Conservation (phyloP, 768 basidiomycete species). For the Trametopsis cervina region DNA sequence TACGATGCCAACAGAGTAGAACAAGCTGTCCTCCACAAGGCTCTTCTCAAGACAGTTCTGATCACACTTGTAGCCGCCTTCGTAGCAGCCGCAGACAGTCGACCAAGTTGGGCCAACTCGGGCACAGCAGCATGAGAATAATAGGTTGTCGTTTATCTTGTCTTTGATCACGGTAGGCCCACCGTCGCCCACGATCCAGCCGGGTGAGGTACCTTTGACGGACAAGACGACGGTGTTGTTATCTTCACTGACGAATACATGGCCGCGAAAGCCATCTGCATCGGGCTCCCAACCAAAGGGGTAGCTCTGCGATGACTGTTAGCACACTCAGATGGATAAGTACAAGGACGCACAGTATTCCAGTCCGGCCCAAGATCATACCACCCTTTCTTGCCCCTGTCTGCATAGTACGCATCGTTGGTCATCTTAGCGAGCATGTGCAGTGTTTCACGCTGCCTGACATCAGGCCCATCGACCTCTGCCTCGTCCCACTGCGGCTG, state of each 20-base stretch:
- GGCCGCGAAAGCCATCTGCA: slow-evolving; percentile 88
- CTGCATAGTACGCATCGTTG: slow-evolving; percentile 67
- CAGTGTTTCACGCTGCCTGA: slow-evolving; percentile 63
- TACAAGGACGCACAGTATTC: slow-evolving; percentile 41
- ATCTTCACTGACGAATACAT: slow-evolving; percentile 79
- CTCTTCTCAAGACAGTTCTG: slow-evolving; percentile 75
- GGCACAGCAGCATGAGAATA: slow-evolving; percentile 96
- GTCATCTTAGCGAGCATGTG: slow-evolving; percentile 85
- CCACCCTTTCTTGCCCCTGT: slow-evolving; percentile 51
- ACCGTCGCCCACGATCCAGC: slow-evolving; percentile 57
- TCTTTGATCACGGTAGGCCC: slow-evolving; percentile 85
- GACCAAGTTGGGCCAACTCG: slow-evolving; percentile 93
- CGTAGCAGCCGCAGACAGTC: slow-evolving; percentile 85
- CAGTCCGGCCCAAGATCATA: slow-evolving; percentile 60
- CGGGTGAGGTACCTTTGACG: slow-evolving; percentile 89
- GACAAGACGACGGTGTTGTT: slow-evolving; percentile 84
- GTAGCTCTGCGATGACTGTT: slow-evolving; percentile 33
- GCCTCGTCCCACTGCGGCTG: slow-evolving; percentile 54
- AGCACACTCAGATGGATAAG: neutral
- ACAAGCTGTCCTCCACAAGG: slow-evolving; percentile 75
- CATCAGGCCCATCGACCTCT: slow-evolving; percentile 64
- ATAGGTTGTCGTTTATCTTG: slow-evolving; percentile 90
- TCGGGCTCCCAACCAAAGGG: slow-evolving; percentile 90
- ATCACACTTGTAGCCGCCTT: slow-evolving; percentile 70
- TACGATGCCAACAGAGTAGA: slow-evolving; percentile 83